Evolutionary conservation across 345 rosid genomes (phyloP).

Genomic region (Adansonia digitata): DNA sequence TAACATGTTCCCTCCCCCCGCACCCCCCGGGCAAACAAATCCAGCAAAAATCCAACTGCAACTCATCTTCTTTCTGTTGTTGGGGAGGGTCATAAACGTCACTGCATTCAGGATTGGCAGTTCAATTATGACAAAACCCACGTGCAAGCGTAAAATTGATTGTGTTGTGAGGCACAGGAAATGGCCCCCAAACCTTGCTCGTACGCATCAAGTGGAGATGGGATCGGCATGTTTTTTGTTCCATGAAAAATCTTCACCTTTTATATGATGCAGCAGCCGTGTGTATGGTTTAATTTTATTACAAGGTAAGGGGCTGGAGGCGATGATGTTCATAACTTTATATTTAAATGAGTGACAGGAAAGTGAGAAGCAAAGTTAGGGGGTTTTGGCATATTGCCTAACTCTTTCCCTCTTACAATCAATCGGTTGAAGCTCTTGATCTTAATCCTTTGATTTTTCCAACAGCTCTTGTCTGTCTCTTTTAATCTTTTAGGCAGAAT

Average conservation of each 20-base stretch:
- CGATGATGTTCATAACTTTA: slow-evolving; percentile 24
- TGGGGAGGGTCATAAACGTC: slow-evolving; percentile 13
- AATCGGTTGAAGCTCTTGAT: slow-evolving; percentile 9
- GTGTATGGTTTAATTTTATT: slow-evolving; percentile 27
- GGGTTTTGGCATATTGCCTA: slow-evolving; percentile 30
- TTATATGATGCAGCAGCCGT: slow-evolving; percentile 20
- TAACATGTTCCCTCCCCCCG: slow-evolving; percentile 9
- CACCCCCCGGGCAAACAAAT: too few species aligned
- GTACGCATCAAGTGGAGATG: slow-evolving; percentile 14
- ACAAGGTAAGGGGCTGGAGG: slow-evolving; percentile 25
- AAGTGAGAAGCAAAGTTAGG: slow-evolving; percentile 31
- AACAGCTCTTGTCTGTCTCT: background rate
- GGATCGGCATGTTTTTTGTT: background rate
- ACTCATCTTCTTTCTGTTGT: background rate
- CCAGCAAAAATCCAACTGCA: slow-evolving; percentile 3
- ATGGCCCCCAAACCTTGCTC: background rate
- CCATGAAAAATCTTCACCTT: slow-evolving; percentile 18
- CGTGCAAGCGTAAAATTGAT: slow-evolving; percentile 12
- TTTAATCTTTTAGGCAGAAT: slow-evolving; percentile 2
- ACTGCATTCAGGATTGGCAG: slow-evolving; percentile 12
- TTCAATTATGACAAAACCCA: background rate
- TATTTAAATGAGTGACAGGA: slow-evolving; percentile 41
- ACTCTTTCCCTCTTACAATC: slow-evolving; percentile 17
- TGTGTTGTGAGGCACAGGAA: background rate
- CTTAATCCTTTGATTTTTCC: slow-evolving; percentile 7